These are phyloP conservation scores for Candida tallmaniae DNA, from an alignment of 805 yeast species.

Conservation along the genomic window DNA sequence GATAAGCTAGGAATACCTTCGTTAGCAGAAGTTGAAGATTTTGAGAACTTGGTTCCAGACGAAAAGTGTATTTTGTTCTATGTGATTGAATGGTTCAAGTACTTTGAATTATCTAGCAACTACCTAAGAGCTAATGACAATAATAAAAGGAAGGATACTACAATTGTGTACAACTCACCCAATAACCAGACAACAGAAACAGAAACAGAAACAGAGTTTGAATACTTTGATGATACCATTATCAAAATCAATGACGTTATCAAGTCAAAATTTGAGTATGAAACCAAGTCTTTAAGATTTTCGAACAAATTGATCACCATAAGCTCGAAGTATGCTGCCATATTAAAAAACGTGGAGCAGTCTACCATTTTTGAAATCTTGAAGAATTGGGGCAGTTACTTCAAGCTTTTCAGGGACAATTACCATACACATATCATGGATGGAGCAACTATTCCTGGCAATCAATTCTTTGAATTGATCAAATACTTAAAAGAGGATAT, in stretches of 20 bases:
- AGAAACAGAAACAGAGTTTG: too few relatives aligned
- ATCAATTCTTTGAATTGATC: slow-evolving; percentile 3
- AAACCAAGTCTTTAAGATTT: slow-evolving; percentile 25
- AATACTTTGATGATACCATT: slow-evolving; percentile 9
- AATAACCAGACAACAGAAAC: not conserved
- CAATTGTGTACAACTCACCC: not conserved
- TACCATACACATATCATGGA: too few relatives aligned
- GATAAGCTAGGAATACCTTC: slow-evolving; percentile 45
- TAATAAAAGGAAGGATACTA: not conserved
- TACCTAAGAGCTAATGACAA: slow-evolving; percentile 1
- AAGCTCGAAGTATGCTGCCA: slow-evolving; percentile 3
- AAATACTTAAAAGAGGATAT: slow-evolving; percentile 1
- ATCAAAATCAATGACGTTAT: slow-evolving; percentile 12
- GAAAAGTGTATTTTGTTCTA: slow-evolving; percentile 58
- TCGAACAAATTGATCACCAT: slow-evolving; percentile 19
- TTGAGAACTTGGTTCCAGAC: slow-evolving; percentile 47
- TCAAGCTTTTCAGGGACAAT: not conserved
- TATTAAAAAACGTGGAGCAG: not conserved
- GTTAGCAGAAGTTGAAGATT: slow-evolving; percentile 53
- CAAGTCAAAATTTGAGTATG: slow-evolving; percentile 25
- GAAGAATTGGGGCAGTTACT: slow-evolving; percentile 3
- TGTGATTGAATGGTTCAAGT: slow-evolving; percentile 54
- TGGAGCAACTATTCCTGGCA: too few relatives aligned
- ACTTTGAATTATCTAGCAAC: slow-evolving; percentile 20
- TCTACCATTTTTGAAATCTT: slow-evolving; percentile 1